These are phyloP conservation scores for Bruguiera sexangula DNA, from an alignment of 345 rosid genomes.

Conservation along the genomic window DNA sequence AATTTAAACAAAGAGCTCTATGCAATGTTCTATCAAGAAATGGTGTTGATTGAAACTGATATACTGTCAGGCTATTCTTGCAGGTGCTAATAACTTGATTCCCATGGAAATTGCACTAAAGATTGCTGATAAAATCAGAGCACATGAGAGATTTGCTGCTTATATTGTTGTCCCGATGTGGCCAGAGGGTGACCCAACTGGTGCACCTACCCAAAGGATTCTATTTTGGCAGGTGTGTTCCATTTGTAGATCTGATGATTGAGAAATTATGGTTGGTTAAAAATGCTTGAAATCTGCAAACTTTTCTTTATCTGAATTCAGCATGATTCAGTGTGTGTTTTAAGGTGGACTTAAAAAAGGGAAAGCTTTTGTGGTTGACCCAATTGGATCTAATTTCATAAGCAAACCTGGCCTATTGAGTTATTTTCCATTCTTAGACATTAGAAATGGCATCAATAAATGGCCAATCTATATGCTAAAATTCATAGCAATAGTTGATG, in stretches of 20 bases:
- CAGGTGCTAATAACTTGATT: constrained; percentile 91
- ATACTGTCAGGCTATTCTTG: constrained; percentile 10
- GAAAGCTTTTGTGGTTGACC: too few relatives aligned
- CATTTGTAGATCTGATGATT: constrained; percentile 7
- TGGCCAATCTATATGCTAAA: background rate
- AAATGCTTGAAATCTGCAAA: background rate
- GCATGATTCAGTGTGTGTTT: too few relatives aligned
- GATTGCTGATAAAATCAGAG: constrained; percentile 84
- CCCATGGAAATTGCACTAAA: constrained; percentile 97
- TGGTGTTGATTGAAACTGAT: constrained; percentile 6
- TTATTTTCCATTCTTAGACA: background rate
- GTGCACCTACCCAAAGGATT: constrained; percentile 87
- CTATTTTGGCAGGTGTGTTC: constrained; percentile 85
- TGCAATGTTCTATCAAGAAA: background rate
- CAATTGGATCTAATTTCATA: too few relatives aligned
- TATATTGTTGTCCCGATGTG: constrained; percentile 93
- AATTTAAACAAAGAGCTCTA: background rate
- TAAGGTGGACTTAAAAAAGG: too few relatives aligned
- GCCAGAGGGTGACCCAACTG: constrained; percentile 96
- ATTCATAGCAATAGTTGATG: constrained; percentile 1
- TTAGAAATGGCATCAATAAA: background rate
- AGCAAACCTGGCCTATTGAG: too few relatives aligned
- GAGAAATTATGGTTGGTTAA: constrained; percentile 2
- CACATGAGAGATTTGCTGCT: constrained; percentile 85
- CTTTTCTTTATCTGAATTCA: too few relatives aligned